Evolutionary conservation across 2,329 filamentous ascomycete genomes (phyloP).

Genomic region (Emergomyces orientalis): DNA sequence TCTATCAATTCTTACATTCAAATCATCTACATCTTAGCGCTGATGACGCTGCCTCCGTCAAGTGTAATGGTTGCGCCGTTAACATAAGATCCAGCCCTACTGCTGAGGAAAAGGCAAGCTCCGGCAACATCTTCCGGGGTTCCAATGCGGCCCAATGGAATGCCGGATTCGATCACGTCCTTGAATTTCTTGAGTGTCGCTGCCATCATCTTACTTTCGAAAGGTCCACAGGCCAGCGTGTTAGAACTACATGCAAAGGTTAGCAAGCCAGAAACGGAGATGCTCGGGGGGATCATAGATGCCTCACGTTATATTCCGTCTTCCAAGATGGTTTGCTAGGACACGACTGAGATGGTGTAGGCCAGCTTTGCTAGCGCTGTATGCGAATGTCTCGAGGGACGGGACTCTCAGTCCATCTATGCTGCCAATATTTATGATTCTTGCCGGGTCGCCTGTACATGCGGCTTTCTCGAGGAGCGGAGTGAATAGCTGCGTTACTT

Average conservation of each 20-base stretch:
- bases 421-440: constrained; percentile 47
- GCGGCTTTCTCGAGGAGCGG: constrained; percentile 40
- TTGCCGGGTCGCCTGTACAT: constrained; percentile 34
- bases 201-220: constrained; percentile 47
- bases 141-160: constrained; percentile 60
- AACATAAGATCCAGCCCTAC: constrained; percentile 56
- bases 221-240: constrained; percentile 61
- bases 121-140: constrained; percentile 60
- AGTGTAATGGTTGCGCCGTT: constrained; percentile 57
- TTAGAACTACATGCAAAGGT: constrained; percentile 41
- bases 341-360: constrained; percentile 46
- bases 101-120: constrained; percentile 59
- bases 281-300: constrained; percentile 11
- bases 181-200: constrained; percentile 43
- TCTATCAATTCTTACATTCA: neutral
- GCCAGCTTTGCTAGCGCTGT: constrained; percentile 46
- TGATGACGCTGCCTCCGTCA: constrained; percentile 47
- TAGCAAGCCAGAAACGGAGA: constrained; percentile 25
- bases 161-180: constrained; percentile 44
- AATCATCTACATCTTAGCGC: constrained; percentile 31
- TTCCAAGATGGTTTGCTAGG: constrained; percentile 43
- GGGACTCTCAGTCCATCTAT: constrained; percentile 47
- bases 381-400: constrained; percentile 44
- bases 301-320: constrained; percentile 45
- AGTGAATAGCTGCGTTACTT: constrained; percentile 40